Evolutionary conservation across 2,329 filamentous ascomycete species (phyloP).

Genomic region (Ambrosiella beaveri): DNA sequence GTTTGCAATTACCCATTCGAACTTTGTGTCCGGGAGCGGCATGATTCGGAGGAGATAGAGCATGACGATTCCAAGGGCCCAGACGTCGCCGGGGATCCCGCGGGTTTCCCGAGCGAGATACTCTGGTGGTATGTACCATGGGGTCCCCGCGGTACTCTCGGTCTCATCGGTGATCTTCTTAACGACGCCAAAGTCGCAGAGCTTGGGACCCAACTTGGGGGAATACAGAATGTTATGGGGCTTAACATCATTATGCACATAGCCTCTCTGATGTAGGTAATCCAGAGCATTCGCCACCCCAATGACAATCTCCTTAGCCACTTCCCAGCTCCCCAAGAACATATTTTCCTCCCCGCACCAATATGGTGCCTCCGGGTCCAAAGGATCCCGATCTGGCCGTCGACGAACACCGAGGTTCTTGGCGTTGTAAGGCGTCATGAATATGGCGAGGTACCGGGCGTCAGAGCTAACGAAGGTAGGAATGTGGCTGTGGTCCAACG

Average conservation of each 20-base stretch:
- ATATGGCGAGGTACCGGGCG: slow-evolving; percentile 40
- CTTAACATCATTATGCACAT: slow-evolving; percentile 47
- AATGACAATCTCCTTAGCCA: slow-evolving; percentile 24
- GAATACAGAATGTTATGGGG: slow-evolving; percentile 45
- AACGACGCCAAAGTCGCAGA: slow-evolving; percentile 43
- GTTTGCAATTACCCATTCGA: not conserved
- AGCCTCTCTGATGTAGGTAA: slow-evolving; percentile 36
- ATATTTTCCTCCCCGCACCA: slow-evolving; percentile 20
- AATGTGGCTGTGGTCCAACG: slow-evolving; percentile 38
- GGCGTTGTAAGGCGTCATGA: slow-evolving; percentile 44
- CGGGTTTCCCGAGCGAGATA: slow-evolving; percentile 38
- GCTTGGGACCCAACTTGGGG: slow-evolving; percentile 37
- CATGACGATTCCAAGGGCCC: slow-evolving; percentile 44
- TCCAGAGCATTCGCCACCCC: slow-evolving; percentile 35
- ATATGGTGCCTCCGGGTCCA: slow-evolving; percentile 16
- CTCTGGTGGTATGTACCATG: slow-evolving; percentile 44
- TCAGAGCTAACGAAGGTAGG: slow-evolving; percentile 42
- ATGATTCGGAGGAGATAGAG: slow-evolving; percentile 40
- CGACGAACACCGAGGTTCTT: slow-evolving; percentile 30
- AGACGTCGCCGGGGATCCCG: slow-evolving; percentile 38
- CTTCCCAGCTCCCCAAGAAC: slow-evolving; percentile 29
- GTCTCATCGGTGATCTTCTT: slow-evolving; percentile 27
- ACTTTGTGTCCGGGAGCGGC: slow-evolving; percentile 30
- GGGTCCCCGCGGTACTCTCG: slow-evolving; percentile 36
- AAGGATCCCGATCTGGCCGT: slow-evolving; percentile 31